A percentile compares a stretch with the other conserved stretches of the same genome.
Conservation (phyloP, 2,329 filamentous ascomycete genomes). For the Paraphaeosphaeria minitans region DNA sequence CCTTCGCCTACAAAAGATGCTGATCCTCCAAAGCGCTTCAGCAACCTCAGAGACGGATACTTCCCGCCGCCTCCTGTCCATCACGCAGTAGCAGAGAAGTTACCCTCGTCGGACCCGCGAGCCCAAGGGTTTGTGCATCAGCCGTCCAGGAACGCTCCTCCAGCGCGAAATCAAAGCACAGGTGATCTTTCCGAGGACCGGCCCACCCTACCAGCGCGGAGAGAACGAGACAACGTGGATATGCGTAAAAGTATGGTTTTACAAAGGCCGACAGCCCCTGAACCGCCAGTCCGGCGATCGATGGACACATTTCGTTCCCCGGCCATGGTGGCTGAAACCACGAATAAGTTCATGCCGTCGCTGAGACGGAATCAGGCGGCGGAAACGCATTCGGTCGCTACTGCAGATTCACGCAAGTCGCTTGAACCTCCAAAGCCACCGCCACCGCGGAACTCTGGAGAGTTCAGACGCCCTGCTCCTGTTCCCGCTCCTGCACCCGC, state of each 20-base stretch:
- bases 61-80: slow-evolving; percentile 41
- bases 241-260: slow-evolving; percentile 42
- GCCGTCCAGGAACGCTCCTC: slow-evolving; percentile 23
- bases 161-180: slow-evolving; percentile 16
- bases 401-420: slow-evolving; percentile 22
- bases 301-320: slow-evolving; percentile 42
- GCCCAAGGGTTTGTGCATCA: slow-evolving; percentile 18
- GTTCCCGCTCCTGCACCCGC: slow-evolving; percentile 15
- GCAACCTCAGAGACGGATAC: slow-evolving; percentile 34
- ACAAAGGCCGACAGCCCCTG: slow-evolving; percentile 36
- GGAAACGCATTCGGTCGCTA: slow-evolving; percentile 7
- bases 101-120: slow-evolving; percentile 29
- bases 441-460: slow-evolving; percentile 42
- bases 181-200: slow-evolving; percentile 50
- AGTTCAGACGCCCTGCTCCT: slow-evolving; percentile 35
- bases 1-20: slow-evolving; percentile 29
- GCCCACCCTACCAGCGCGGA: slow-evolving; percentile 56
- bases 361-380: slow-evolving; percentile 41
- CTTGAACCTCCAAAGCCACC: slow-evolving; percentile 41
- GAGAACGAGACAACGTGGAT: slow-evolving; percentile 42
- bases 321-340: slow-evolving; percentile 30
- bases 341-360: slow-evolving; percentile 38
- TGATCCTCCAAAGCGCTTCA: slow-evolving; percentile 32
- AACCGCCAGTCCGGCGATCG: slow-evolving; percentile 43
- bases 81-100: slow-evolving; percentile 35